Evolutionary conservation across 331 rosid species (phyloP).

Genomic region (Pyracantha coccinea): DNA sequence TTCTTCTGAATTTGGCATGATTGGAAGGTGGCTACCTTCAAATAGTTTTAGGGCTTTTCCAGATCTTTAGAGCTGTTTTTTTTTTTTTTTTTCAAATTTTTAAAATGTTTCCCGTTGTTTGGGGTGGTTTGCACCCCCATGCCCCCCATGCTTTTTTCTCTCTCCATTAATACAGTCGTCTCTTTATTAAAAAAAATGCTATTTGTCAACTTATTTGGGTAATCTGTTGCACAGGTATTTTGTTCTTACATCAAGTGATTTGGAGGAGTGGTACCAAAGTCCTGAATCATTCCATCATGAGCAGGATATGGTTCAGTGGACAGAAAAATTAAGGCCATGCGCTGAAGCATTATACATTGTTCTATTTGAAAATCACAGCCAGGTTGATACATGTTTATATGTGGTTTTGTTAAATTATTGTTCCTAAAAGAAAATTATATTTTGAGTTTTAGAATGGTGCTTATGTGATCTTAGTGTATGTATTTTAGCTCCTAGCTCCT

Average conservation of each 20-base stretch:
- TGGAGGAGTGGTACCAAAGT: constrained; percentile 86
- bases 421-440: neutral
- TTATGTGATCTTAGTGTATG: constrained; percentile 15
- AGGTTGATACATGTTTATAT: constrained; percentile 41
- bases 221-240: constrained; percentile 58
- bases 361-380: constrained; percentile 86
- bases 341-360: constrained; percentile 94
- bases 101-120: too few species aligned
- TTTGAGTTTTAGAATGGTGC: constrained; percentile 11
- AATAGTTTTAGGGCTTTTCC: too few species aligned
- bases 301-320: constrained; percentile 99
- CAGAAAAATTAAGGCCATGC: constrained; percentile 94
- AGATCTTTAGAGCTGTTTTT: too few species aligned
- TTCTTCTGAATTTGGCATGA: too few species aligned
- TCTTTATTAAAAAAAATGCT: neutral
- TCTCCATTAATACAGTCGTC: too few species aligned
- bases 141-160: too few species aligned
- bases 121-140: too few species aligned
- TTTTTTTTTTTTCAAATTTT: too few species aligned
- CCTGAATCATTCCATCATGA: constrained; percentile 94
- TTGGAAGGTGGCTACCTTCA: too few species aligned
- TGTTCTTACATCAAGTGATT: constrained; percentile 75
- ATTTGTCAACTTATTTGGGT: neutral
- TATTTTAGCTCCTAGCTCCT: constrained; percentile 78
- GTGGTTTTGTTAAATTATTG: neutral